Base-by-base conservation (phyloP, 1,284 basidiomycete genomes). In the Phellinidium pouzarii region DNA sequence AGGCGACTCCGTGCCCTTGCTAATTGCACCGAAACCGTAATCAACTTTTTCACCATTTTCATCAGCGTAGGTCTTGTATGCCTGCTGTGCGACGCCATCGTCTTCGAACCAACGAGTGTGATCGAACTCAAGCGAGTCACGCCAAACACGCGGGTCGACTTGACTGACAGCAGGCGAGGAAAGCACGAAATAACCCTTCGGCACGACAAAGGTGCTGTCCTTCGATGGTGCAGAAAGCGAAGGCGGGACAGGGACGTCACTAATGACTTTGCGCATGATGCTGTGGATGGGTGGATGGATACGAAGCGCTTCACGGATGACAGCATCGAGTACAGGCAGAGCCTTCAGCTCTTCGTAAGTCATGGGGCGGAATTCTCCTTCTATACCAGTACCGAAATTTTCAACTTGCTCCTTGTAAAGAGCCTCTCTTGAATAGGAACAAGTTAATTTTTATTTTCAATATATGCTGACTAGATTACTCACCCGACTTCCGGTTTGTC, bases 211-310 rank as follows among this genome's bases (percentile, higher is more conserved):
- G 36, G 76, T 71, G 22, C 76, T 69, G 44, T 78, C 74, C 61
- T 92, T 84, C 52, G 84, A 80, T 1, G 91, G 90, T 1, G 91
- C 78, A 22, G 87, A 76, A 44, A 97, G 82, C 1, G 89, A 81
- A 0, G 82, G 68, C 0, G 95, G 95, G 2, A 99, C 84, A 40
- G 83, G 75, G 58, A 95, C 84, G 65, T 93, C 88, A 34, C 83
- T 76, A 53, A 91, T 81, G 59, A 96, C 93, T 62, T 90, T 87
- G 60, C 95, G 91, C 83, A 91, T 82, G 66, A 91, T 88, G 57
- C 80, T 88, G 75, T 97, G 94, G 62, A 97, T 91, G 1, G 94
- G 93, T 29, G 94, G 90, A 70, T 97, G 94, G 58, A 92, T 68
- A 59, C 94, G 86, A 47, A 97, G 81, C 0, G 93, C 95, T 71